Evolutionary conservation across 2,329 filamentous ascomycete genomes (phyloP), one percentile per base, ranked within the genome.

Genomic region (Botrytis fragariae): DNA sequence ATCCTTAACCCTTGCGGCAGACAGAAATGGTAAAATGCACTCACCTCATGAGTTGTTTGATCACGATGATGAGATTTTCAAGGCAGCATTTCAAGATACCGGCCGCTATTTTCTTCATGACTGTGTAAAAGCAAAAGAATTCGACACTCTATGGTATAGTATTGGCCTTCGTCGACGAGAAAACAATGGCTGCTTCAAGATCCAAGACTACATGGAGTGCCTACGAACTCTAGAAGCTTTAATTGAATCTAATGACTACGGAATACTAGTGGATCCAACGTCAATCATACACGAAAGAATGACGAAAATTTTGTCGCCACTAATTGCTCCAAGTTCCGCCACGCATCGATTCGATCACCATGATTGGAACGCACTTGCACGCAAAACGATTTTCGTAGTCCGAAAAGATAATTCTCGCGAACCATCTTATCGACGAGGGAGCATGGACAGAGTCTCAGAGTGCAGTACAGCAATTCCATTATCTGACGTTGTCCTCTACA

Each of bases 41-140:
- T 65, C 62, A 37, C 44, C 74, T 1, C 70, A 44, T 35, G 74
- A 77, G 16, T 54, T 81, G 9, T 81, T 76, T 37, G 78, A 81
- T 45, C 76, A 79, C 39, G 37, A 75, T 22, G 76, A 79, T 45
- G 1, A 25, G 32, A 75, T 80, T 22, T 81, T 81, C 39, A 20
- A 44, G 35, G 71, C 79, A 3, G 80, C 79, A 16, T 81, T 81
- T 54, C 71, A 75, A 60, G 71, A 73, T 32, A n/a, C 20, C 35
- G 9, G 60, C 14, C 45, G 74, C 14, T 74, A 64, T 32, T 81
- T 81, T 62, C 44, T 81, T 1, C 78, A 80, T 59, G 42, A 60
- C 0, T 59, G 61, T 20, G 61, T 80, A 35, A 45, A 45, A 51
- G 20, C 5, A 65, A 71, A 61, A 64, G 29, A 12, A 20, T 64